Evolutionary conservation across 208 protist genomes (phyloP).

Genomic region (Histomonas meleagridis): DNA sequence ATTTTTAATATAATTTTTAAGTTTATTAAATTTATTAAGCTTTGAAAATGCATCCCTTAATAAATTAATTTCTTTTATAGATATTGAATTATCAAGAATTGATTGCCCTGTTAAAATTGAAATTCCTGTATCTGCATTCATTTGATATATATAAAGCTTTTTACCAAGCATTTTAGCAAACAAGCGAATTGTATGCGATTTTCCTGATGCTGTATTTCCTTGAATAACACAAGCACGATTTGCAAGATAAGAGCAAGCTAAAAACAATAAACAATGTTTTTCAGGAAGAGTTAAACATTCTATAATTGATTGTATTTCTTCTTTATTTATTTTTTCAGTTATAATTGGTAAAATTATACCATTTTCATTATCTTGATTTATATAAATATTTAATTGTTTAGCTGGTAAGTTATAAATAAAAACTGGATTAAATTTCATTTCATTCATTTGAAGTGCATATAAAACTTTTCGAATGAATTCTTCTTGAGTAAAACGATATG

Average conservation of each 20-base stretch:
- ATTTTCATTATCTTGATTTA: too few species aligned
- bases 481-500: too few species aligned
- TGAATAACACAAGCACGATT: background rate
- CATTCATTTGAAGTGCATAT: too few species aligned
- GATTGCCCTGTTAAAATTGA: background rate
- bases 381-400: too few species aligned
- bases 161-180: background rate
- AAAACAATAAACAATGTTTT: background rate
- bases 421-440: too few species aligned
- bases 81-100: background rate
- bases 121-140: background rate
- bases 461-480: too few species aligned
- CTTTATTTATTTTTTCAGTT: too few species aligned
- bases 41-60: too few species aligned
- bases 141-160: background rate
- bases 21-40: background rate
- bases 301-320: too few species aligned
- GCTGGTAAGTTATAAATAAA: too few species aligned
- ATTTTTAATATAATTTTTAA: background rate
- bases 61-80: too few species aligned
- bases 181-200: background rate
- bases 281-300: background rate
- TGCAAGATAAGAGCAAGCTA: background rate
- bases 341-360: too few species aligned
- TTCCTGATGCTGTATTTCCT: conserved; percentile 29